Percentiles rank a stretch among this genome's conserved stretches.
These are phyloP conservation scores for Serendipita sp. DNA, from an alignment of 768 basidiomycete species.

Conservation along the genomic window DNA sequence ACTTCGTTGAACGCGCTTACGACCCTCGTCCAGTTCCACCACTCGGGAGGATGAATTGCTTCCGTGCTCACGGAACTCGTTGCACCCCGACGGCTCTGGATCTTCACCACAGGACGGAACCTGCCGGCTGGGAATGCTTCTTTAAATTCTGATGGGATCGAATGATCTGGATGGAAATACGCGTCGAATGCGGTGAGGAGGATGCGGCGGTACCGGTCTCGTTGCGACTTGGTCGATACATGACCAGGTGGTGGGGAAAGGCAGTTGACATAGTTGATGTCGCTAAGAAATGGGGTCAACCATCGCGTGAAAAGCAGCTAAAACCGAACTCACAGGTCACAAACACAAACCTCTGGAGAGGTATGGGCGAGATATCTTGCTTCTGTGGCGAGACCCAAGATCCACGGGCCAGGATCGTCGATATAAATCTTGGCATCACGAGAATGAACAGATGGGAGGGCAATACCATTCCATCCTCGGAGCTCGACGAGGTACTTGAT, in stretches of 20 bases:
- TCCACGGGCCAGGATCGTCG: conserved; percentile 94
- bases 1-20: conserved; percentile 83
- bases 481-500: conserved; percentile 84
- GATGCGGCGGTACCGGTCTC: conserved; percentile 62
- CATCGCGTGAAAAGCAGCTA: not conserved
- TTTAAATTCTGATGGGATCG: conserved; percentile 80
- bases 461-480: conserved; percentile 84
- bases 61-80: conserved; percentile 74
- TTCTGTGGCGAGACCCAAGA: conserved; percentile 78
- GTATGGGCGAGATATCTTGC: conserved; percentile 63
- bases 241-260: conserved; percentile 59
- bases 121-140: conserved; percentile 87
- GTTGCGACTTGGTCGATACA: conserved; percentile 61
- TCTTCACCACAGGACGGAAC: conserved; percentile 82
- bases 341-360: conserved; percentile 67
- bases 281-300: conserved; percentile 25
- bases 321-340: conserved; percentile 53
- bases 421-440: conserved; percentile 87
- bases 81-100: conserved; percentile 67
- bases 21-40: conserved; percentile 88
- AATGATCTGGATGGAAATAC: conserved; percentile 80
- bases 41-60: conserved; percentile 75
- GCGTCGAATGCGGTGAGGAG: conserved; percentile 66
- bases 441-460: conserved; percentile 64
- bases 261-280: conserved; percentile 71